Evolutionary conservation across 495 filamentous ascomycete genomes (phyloP).

Genomic region (Parathielavia hyrcaniae): DNA sequence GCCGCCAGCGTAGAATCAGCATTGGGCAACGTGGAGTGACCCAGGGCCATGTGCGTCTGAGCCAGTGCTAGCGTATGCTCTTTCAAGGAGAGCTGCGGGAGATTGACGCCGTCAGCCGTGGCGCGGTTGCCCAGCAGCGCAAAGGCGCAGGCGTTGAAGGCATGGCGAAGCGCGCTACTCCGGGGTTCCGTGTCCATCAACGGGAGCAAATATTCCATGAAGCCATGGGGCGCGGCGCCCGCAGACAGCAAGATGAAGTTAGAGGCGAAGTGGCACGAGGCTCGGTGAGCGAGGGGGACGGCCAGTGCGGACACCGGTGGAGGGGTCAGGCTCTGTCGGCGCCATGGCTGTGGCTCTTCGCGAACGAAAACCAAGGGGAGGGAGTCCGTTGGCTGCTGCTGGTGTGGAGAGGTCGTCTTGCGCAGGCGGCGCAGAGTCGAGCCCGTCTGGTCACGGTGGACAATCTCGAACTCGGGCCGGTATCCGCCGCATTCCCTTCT

Average conservation of each 20-base stretch:
- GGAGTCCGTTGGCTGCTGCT: not conserved
- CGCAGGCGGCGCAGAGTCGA: conserved; percentile 47
- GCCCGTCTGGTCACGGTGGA: conserved; percentile 58
- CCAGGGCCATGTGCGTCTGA: conserved; percentile 49
- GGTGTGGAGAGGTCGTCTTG: conserved; percentile 19
- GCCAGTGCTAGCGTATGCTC: conserved; percentile 48
- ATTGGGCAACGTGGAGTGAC: conserved; percentile 34
- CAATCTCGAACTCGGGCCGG: conserved; percentile 59
- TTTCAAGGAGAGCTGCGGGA: conserved; percentile 35
- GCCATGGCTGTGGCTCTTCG: conserved; percentile 11
- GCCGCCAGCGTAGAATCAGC: conserved; percentile 28
- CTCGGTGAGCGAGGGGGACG: conserved; percentile 44
- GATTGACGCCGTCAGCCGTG: conserved; percentile 31
- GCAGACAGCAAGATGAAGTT: conserved; percentile 51
- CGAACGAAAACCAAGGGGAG: conserved; percentile 12
- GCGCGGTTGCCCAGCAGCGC: conserved; percentile 44
- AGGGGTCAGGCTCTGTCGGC: conserved; percentile 9
- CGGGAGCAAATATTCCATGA: conserved; percentile 52
- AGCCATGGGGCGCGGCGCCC: conserved; percentile 39
- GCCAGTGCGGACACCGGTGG: conserved; percentile 17
- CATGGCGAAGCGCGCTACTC: conserved; percentile 47
- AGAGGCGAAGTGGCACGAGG: conserved; percentile 48
- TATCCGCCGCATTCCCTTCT: conserved; percentile 62
- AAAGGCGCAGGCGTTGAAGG: conserved; percentile 55
- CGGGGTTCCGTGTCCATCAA: conserved; percentile 43